Evolutionary conservation across 805 yeast genomes (phyloP).

Genomic region (Ogataea trehalophila): DNA sequence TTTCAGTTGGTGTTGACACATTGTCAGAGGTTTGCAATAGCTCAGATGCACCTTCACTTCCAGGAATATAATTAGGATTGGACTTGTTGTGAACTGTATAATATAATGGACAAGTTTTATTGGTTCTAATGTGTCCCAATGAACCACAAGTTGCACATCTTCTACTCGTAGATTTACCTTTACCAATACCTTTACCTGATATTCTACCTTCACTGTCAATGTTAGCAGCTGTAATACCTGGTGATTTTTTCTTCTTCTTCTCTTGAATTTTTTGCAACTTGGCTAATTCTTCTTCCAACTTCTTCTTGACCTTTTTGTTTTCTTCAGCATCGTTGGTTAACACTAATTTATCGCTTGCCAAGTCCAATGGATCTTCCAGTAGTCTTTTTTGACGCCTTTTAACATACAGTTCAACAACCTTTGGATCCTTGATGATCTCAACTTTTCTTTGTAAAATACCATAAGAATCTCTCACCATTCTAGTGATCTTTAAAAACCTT

Average conservation of each 20-base stretch:
- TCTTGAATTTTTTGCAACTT: conserved; percentile 74
- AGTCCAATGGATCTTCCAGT: conserved; percentile 38
- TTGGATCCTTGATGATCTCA: conserved; percentile 77
- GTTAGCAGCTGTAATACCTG: conserved; percentile 30
- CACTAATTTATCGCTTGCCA: conserved; percentile 66
- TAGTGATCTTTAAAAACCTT: conserved; percentile 52
- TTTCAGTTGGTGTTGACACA: not conserved
- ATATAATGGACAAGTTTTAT: conserved; percentile 87
- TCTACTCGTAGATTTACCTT: conserved; percentile 68
- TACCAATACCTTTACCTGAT: conserved; percentile 67
- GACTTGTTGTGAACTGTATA: conserved; percentile 36
- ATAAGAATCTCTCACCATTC: conserved; percentile 78
- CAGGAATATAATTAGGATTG: conserved; percentile 31
- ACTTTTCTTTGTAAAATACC: conserved; percentile 79
- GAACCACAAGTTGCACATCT: conserved; percentile 95
- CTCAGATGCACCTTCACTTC: conserved; percentile 25
- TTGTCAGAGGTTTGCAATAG: conserved; percentile 7
- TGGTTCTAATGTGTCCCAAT: conserved; percentile 90
- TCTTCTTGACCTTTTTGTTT: conserved; percentile 69
- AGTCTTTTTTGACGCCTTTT: conserved; percentile 41
- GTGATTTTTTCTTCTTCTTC: conserved; percentile 36
- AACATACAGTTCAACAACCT: conserved; percentile 80
- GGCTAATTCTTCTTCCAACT: conserved; percentile 78
- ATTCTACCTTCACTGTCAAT: conserved; percentile 34
- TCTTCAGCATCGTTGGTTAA: conserved; percentile 82